Evolutionary conservation across 2,329 filamentous ascomycete species (phyloP).

Genomic region (Talaromyces sp.): DNA sequence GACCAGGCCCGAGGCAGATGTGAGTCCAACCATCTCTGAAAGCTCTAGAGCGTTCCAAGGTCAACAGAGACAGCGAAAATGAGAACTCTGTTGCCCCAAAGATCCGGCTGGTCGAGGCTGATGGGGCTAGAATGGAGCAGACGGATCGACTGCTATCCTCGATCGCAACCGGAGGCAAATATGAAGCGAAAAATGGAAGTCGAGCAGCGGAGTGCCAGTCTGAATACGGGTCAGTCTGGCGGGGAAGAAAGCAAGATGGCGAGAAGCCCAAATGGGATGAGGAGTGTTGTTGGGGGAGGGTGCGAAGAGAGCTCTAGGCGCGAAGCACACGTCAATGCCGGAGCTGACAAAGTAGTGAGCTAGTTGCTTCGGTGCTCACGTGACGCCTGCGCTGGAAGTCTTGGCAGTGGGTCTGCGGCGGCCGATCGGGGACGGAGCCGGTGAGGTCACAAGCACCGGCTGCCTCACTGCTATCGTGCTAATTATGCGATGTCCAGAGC

Average conservation of each 20-base stretch:
- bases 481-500: not conserved
- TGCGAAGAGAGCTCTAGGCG: slow-evolving; percentile 16
- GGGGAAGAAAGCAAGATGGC: not conserved
- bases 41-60: not conserved
- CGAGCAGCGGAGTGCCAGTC: not conserved
- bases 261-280: slow-evolving; percentile 15
- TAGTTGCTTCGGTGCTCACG: slow-evolving; percentile 9
- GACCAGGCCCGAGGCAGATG: slow-evolving; percentile 89
- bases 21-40: slow-evolving; percentile 75
- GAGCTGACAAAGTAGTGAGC: slow-evolving; percentile 19
- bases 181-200: not conserved
- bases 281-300: slow-evolving; percentile 18
- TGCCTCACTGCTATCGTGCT: not conserved
- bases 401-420: not conserved
- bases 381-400: not conserved
- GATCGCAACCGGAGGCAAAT: slow-evolving; percentile 1
- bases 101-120: not conserved
- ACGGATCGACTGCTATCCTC: not conserved
- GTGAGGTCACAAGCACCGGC: slow-evolving; percentile 7
- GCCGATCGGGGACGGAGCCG: not conserved
- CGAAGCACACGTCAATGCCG: slow-evolving; percentile 29
- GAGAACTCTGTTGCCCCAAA: not conserved
- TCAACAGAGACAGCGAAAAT: not conserved
- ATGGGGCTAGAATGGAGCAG: not conserved
- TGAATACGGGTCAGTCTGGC: slow-evolving; percentile 14